Evolutionary conservation across 768 basidiomycete species (phyloP), one percentile per base, ranked within the genome.

Genomic region (Boletus barrowsii): DNA sequence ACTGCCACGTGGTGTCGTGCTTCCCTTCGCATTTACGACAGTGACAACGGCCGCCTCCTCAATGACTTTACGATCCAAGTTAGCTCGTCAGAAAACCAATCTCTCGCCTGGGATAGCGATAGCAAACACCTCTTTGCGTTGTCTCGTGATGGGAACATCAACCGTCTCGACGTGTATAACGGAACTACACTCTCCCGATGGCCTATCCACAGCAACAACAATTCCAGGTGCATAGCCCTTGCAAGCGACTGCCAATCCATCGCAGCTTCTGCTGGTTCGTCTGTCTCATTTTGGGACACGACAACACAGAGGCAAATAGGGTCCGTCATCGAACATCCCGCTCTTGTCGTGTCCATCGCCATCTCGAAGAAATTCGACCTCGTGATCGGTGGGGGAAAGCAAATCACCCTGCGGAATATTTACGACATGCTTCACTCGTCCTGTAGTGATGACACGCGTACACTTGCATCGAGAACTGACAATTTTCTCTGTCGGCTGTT

Each of bases 201-300:
- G 51, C 30, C 17, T 7, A 54, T 59, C 33, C 51, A 49, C 18
- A 47, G 43, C 17, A 33, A 13, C 13, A 7, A 17, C 26, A n/a
- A 39, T 1, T 4, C 51, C 14, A 40, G 29, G 26, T 51, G 57
- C 18, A 60, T 60, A 9, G n/a, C 43, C 15, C 15, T 60, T 4
- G 30, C 49, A 4, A 17, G 24, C 15, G 42, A 60, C 13, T 54
- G 43, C 7, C 24, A 4, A 24, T 60, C 24, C 13, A 47, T 60
- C 20, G 54, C 50, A 11, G 54, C 47, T 6, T 51, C 54, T n/a
- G 54, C 40, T 1, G 26, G 39, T 17, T 52, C 58, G 2, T 56
- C 53, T 1, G 40, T 60, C 10, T 56, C 54, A 2, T 52, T 60
- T 40, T 60, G 59, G 59, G 53, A 60, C 26, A 32, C 26, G 1